Evolutionary conservation across 108 stramenopile species (phyloP), one percentile per base, ranked within the genome.

Genomic region (Nitzschia palea): DNA sequence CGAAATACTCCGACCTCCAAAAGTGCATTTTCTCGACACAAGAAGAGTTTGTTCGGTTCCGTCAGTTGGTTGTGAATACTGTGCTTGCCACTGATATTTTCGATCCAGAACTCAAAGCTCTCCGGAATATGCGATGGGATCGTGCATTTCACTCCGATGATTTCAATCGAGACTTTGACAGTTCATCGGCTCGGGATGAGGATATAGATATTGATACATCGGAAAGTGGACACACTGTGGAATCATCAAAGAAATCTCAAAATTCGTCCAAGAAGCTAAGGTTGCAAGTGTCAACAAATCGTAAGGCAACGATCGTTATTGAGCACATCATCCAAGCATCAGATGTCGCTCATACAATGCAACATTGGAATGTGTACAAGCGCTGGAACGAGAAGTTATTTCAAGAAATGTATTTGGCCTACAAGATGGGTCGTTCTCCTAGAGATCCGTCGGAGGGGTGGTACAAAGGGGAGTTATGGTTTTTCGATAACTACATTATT

Each of bases 391-490:
- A 60, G 23, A 37, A 34, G 10, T 25, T 60, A 6, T 60, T 60
- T 5, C 79, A 84, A 32, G 83, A 84, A 48, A 62, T 84, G 47
- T 74, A 78, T 48, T 40, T 52, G 22, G 83, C 80, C 0, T 80
- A 57, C 70, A 65, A 74, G 56, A 30, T 44, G 27, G 80, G 77
- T 6, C 40, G 83, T 10, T 58, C 58, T 23, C 73, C 62, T 1
- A 77, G 37, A 31, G 55, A 81, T 56, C 83, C 83, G 14, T 33
- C 74, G 15, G 33, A 35, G 25, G 59, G 59, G 0, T 60, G 59
- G 59, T 60, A 60, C 59, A 60, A 60, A 22, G 54, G 65, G 20
- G 59, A 60, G 25, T 35, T 67, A 15, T 67, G 67, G 67, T 68
- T 68, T 30, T 68, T 68, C 27, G 56, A 68, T 40, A 60, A 60